Percentiles rank a stretch among this genome's conserved stretches.
Evolutionary conservation across 2,329 filamentous ascomycete species (phyloP).

Genomic region (Dryadomyces quercivorus): DNA sequence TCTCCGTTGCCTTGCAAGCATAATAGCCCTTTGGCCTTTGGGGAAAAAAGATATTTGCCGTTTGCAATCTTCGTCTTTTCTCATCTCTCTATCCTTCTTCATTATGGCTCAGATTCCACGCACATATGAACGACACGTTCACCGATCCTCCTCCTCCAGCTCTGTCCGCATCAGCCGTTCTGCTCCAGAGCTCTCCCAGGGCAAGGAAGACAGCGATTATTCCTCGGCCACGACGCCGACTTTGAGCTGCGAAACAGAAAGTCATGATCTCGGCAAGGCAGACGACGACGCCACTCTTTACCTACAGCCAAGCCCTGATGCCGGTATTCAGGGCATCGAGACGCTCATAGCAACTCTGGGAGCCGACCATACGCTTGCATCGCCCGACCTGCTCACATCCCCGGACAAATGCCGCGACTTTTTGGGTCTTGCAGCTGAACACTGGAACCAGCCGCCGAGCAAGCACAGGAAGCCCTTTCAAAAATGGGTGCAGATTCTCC

Average conservation of each 20-base stretch:
- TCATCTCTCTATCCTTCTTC: not conserved
- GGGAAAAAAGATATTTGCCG: not conserved
- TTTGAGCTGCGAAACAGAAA: not conserved
- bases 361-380: not conserved
- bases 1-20: not conserved
- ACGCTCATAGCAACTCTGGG: not conserved
- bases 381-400: not conserved
- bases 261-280: not conserved
- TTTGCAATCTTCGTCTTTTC: not conserved
- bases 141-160: not conserved
- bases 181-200: not conserved
- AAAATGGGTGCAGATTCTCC: slow-evolving; percentile 61
- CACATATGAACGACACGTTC: not conserved
- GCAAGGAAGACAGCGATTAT: not conserved
- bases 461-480: slow-evolving; percentile 41
- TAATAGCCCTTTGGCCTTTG: not conserved
- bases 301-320: not conserved
- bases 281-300: not conserved
- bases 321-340: not conserved
- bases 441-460: not conserved
- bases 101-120: not conserved
- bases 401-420: not conserved
- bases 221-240: not conserved
- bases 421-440: not conserved
- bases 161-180: slow-evolving; percentile 6